Conservation (phyloP, 108 stramenopile species). For the Aureococcus anophagefferens region DNA sequence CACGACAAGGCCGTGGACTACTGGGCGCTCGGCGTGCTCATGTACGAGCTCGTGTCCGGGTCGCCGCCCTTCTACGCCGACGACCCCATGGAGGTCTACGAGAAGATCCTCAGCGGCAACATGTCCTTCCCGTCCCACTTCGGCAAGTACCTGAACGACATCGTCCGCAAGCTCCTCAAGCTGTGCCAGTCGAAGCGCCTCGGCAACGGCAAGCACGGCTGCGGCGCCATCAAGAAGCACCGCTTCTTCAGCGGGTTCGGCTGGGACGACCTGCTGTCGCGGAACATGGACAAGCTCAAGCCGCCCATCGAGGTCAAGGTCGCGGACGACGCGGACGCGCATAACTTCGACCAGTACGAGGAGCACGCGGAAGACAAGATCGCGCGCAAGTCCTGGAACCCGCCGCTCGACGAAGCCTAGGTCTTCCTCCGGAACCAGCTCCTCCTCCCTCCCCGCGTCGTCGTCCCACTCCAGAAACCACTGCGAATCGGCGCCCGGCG, state of each 20-base stretch:
- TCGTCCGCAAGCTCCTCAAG: constrained; percentile 64
- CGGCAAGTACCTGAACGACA: constrained; percentile 44
- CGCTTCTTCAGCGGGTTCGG: constrained; percentile 65
- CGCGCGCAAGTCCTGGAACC: neutral
- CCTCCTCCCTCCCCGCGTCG: no score
- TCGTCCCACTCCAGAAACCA: no score
- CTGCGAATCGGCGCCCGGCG: no score
- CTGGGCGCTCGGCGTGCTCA: constrained; percentile 74
- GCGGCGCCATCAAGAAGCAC: constrained; percentile 63
- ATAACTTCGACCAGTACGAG: constrained; percentile 39
- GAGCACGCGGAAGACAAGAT: constrained; percentile 6
- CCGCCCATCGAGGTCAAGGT: constrained; percentile 54
- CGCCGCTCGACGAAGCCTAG: neutral
- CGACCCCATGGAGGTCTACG: constrained; percentile 50
- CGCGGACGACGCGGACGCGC: constrained; percentile 22
- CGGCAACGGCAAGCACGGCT: constrained; percentile 66
- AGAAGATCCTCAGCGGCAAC: constrained; percentile 44
- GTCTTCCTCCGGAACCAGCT: no score
- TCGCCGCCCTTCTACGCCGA: constrained; percentile 56
- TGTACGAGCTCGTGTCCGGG: constrained; percentile 65
- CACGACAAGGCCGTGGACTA: constrained; percentile 67
- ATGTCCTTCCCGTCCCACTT: constrained; percentile 50
- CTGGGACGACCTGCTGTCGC: no score
- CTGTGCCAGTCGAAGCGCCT: constrained; percentile 60
- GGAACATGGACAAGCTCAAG: constrained; percentile 62